These are phyloP conservation scores for Acanthamoeba culbertsoni DNA, from an alignment of 208 protist species.

Conservation along the genomic window DNA sequence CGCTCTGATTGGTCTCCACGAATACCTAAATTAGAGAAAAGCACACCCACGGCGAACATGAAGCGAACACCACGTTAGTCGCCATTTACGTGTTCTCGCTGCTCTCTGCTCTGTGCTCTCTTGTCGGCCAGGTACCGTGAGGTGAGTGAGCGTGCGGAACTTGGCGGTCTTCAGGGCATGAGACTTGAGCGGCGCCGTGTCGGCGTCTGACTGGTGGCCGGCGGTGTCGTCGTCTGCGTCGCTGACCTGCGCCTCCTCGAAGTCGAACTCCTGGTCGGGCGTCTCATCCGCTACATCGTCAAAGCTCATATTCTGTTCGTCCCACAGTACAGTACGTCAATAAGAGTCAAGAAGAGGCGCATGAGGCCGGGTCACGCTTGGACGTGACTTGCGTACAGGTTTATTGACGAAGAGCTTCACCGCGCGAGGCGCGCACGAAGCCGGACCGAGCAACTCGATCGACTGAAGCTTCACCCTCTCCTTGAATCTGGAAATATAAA, in stretches of 20 bases:
- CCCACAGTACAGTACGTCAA: not conserved
- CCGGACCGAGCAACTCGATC: not conserved
- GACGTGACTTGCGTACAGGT: not conserved
- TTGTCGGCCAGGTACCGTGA: not conserved
- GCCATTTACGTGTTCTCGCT: too few relatives aligned
- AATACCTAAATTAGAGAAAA: not conserved
- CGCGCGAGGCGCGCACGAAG: not conserved
- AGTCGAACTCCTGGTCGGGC: not conserved
- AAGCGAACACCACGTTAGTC: not conserved
- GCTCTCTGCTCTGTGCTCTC: too few relatives aligned
- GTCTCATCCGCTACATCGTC: not conserved
- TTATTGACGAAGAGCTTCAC: not conserved
- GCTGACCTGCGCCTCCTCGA: not conserved
- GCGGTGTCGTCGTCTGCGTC: not conserved
- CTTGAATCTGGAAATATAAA: not conserved
- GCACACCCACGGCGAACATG: not conserved
- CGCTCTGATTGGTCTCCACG: not conserved
- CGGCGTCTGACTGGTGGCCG: not conserved
- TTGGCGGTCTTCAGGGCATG: not conserved
- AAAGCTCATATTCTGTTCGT: not conserved
- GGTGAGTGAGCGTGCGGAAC: slow-evolving; percentile 5
- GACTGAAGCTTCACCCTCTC: not conserved
- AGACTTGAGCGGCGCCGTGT: not conserved
- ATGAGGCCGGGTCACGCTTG: not conserved
- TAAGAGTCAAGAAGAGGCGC: not conserved